Evolutionary conservation across 805 yeast genomes (phyloP), one percentile per base, ranked within the genome.

Genomic region (Saccharomycopsis fibuligera): DNA sequence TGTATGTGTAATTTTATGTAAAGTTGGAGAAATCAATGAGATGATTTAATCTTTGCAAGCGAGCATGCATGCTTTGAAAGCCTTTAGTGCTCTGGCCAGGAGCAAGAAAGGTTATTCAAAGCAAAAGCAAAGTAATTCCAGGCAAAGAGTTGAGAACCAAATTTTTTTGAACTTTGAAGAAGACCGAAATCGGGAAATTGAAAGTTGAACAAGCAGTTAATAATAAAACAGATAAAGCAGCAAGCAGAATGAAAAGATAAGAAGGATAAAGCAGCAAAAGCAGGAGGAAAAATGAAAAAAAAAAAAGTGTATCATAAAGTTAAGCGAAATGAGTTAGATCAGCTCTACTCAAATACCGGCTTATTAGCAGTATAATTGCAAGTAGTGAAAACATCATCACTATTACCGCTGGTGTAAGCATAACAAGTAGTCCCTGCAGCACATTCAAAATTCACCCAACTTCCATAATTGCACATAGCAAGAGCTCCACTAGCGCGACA

Each of bases 361-460:
- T 19, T 60, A 55, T 51, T 68, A 67, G 42, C 61, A 56, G 47
- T 50, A 48, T 14, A 78, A 60, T 73, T 71, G 61, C 85, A 79
- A 25, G 76, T 75, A 37, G 72, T 63, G 44, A 64, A 66, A 41
- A 75, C 80, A n/a, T 31, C 37, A 31, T 52, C 55, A n/a, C 62
- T 59, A 41, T 64, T 66, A 47, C 66, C 68, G 33, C 60, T 58
- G 29, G 62, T 68, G 56, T 67, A 74, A 22, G 86, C 83, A 55
- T 67, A 73, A 63, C 88, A 81, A 1, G 78, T 68, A 2, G 87
- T 80, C 41, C 83, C 83, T 2, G 73, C 65, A n/a, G 83, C 75
- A 66, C 88, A 81, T 35, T 63, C 69, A 58, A 71, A 69, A 17
- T 57, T 60, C 12, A 76, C 82, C 87, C 87, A 82, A 22, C 62